Evolutionary conservation across 352 stramenopile genomes (phyloP).

Genomic region (Phytophthora kernoviae): DNA sequence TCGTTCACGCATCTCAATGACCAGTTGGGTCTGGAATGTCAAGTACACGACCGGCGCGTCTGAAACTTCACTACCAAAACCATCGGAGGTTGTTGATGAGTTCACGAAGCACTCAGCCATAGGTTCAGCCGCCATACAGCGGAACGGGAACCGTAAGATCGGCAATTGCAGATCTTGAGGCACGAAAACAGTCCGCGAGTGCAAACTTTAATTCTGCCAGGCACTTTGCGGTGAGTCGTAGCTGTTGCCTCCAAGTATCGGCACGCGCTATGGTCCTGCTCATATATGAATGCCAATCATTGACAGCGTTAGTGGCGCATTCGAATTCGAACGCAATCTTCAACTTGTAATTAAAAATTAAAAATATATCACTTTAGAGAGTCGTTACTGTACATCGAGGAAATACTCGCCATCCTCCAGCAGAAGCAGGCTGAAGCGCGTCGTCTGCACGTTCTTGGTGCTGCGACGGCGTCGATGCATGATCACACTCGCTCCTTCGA

Average conservation of each 20-base stretch:
- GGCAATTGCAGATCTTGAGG: slow-evolving; percentile 68
- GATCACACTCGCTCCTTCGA: background rate
- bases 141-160: slow-evolving; percentile 86
- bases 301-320: too few species aligned
- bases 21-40: slow-evolving; percentile 56
- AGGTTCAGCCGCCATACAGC: slow-evolving; percentile 56
- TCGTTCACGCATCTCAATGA: slow-evolving; percentile 78
- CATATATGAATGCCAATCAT: background rate
- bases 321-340: too few species aligned
- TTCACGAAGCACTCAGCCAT: slow-evolving; percentile 58
- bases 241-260: slow-evolving; percentile 55
- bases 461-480: slow-evolving; percentile 36
- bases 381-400: slow-evolving; percentile 64
- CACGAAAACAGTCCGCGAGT: slow-evolving; percentile 91
- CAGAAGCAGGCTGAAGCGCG: slow-evolving; percentile 90
- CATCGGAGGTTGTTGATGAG: slow-evolving; percentile 2
- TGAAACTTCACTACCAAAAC: background rate
- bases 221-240: slow-evolving; percentile 44
- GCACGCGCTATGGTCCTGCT: slow-evolving; percentile 70
- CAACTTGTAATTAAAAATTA: slow-evolving; percentile 14
- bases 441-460: slow-evolving; percentile 45
- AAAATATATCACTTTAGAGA: slow-evolving; percentile 9
- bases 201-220: slow-evolving; percentile 81
- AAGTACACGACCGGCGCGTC: slow-evolving; percentile 42
- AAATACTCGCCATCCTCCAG: slow-evolving; percentile 94